Percentiles rank a stretch among this genome's conserved stretches.
Conservation (phyloP, 1,284 basidiomycete species). For the Trichosporon coremiiforme region DNA sequence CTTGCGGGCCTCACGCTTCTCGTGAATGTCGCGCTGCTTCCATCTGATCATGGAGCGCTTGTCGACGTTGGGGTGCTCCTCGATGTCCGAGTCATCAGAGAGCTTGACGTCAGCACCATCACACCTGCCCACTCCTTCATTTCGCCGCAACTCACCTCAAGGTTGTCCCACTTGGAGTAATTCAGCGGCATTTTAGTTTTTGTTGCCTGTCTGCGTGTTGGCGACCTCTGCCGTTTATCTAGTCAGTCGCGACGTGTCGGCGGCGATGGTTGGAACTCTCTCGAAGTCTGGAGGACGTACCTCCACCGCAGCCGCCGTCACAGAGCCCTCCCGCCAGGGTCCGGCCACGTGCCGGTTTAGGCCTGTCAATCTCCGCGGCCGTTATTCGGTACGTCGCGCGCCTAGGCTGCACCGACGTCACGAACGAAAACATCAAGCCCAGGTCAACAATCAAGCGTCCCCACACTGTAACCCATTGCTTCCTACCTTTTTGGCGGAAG, state of each 20-base stretch:
- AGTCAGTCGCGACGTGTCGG: conserved; percentile 14
- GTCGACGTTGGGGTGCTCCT: conserved; percentile 97
- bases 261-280: conserved; percentile 12
- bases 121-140: not conserved
- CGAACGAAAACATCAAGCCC: conserved; percentile 13
- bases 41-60: conserved; percentile 85
- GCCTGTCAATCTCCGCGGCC: not conserved
- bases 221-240: not conserved
- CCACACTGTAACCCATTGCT: not conserved
- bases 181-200: conserved; percentile 63
- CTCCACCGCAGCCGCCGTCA: not conserved
- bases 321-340: not conserved
- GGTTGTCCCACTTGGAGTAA: conserved; percentile 97
- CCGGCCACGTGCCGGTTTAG: not conserved
- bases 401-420: conserved; percentile 10
- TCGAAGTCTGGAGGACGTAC: conserved; percentile 16
- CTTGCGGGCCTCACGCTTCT: conserved; percentile 86
- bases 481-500: not conserved
- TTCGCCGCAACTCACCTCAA: conserved; percentile 68
- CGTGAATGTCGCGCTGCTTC: conserved; percentile 98
- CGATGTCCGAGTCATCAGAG: conserved; percentile 98
- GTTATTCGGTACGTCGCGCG: not conserved
- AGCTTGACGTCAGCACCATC: conserved; percentile 62
- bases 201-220: not conserved
- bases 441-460: conserved; percentile 11